These are phyloP conservation scores for Cordyceps fumosorosea DNA, from an alignment of 2,329 filamentous ascomycete genomes.

Conservation along the genomic window DNA sequence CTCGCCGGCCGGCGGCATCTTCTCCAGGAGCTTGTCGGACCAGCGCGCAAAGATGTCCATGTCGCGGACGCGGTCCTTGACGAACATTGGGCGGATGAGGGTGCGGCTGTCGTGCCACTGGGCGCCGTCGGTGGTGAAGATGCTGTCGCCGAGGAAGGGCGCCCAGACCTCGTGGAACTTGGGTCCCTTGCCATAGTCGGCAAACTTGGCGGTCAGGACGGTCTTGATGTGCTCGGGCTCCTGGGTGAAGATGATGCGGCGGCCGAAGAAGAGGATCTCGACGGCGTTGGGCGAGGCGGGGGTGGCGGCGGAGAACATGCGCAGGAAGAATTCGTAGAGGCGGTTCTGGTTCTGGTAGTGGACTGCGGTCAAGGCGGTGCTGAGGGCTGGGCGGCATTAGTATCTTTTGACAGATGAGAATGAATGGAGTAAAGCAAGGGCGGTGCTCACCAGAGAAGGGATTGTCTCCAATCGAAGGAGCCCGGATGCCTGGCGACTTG, in stretches of 20 bases:
- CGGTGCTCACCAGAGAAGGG: not conserved
- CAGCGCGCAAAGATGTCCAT: constrained; percentile 55
- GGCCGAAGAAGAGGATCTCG: constrained; percentile 28
- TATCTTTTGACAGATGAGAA: not conserved
- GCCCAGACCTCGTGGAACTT: constrained; percentile 36
- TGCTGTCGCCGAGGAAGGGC: constrained; percentile 48
- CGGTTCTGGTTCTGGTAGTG: constrained; percentile 19
- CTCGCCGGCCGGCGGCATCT: constrained; percentile 47
- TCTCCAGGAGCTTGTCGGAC: constrained; percentile 49
- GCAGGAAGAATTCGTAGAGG: constrained; percentile 26
- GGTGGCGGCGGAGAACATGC: constrained; percentile 23
- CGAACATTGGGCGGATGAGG: constrained; percentile 49
- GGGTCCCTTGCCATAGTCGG: constrained; percentile 43
- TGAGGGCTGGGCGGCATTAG: not conserved
- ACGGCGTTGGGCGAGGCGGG: constrained; percentile 29
- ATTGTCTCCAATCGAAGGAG: constrained; percentile 1
- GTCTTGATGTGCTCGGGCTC: constrained; percentile 54
- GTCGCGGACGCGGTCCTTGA: constrained; percentile 39
- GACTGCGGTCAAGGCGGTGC: not conserved
- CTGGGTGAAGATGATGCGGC: constrained; percentile 38
- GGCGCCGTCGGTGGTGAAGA: constrained; percentile 47
- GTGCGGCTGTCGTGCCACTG: constrained; percentile 47
- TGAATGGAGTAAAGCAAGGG: not conserved
- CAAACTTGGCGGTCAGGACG: constrained; percentile 49
- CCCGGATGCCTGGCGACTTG: constrained; percentile 4